A percentile compares a stretch with the other conserved stretches of the same genome.
Conservation (phyloP, 75 land plant genomes). For the Pinus tabuliformis region DNA sequence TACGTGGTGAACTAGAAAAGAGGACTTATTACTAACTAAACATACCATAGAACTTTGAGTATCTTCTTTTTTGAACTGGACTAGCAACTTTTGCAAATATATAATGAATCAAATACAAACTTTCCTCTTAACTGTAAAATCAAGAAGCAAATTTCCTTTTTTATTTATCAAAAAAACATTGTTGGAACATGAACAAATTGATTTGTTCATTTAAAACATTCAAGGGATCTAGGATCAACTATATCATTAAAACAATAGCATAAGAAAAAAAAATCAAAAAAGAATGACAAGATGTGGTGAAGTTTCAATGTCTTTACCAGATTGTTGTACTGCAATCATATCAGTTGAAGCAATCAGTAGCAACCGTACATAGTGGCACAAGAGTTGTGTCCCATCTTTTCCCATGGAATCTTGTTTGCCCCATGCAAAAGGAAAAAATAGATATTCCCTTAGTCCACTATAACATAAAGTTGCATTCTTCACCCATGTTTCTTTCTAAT, state of each 20-base stretch:
- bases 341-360: constrained; percentile 89
- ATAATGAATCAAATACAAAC: neutral
- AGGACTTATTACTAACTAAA: no score
- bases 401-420: constrained; percentile 92
- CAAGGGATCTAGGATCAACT: neutral
- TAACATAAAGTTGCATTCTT: neutral
- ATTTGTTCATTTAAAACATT: neutral
- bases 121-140: neutral
- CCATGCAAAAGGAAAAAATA: neutral
- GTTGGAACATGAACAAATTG: neutral
- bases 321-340: constrained; percentile 78
- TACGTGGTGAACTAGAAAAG: no score
- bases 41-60: no score
- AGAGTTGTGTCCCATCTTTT: constrained; percentile 95
- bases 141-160: neutral
- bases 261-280: neutral
- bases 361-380: constrained; percentile 95
- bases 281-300: neutral
- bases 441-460: neutral
- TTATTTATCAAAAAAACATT: neutral
- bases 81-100: no score
- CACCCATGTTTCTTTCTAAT: neutral
- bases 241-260: neutral
- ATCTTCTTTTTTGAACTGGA: no score
- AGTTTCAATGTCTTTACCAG: constrained; percentile 50